Base-by-base conservation (phyloP, 2,329 filamentous ascomycete species). In the Claviceps sp. region DNA sequence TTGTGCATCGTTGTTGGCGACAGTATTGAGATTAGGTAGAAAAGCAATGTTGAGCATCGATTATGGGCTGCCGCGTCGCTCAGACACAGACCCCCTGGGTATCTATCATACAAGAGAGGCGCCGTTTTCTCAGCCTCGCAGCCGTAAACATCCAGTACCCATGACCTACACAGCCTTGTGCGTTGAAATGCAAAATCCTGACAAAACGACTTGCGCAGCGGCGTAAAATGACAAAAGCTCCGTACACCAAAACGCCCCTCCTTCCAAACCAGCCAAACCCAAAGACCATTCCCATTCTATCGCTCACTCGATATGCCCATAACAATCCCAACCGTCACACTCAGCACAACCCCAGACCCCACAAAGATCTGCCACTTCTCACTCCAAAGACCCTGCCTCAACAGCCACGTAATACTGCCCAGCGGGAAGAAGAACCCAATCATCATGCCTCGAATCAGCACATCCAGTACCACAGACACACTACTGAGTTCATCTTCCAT, bases 381-480 rank as follows among this genome's bases (percentile, higher is more conserved):
- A 55, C 83, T 86, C 81, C 89, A 95, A 54, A 97, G 82, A 1
- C 87, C 89, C 53, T 93, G 86, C 66, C 90, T 76, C 57, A 91
- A 77, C 48, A 94, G 72, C 88, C 90, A 96, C 50, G 85, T 82
- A 52, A 91, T 72, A 61, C 87, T 89, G 0, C 88, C 91, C 9
- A 97, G 68, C 4, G 93, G 93, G 81, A 91, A 97, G 65, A 98
- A 86, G 72, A 97, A 98, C 0, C 93, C 93, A 61, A 93, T 86
- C 54, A 94, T 72, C 66, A 93, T 88, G 4, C 90, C 93, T 69
- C 84, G 86, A 54, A 97, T 75, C 72, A 96, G 80, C 61, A 94
- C 84, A 62, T 97, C 91, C 45, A 95, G 71, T 11, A 86, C 69
- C 1, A 68, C 62, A 16, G 72, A 67, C 52, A 78, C 72, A 26